phyloP scores from a whole-genome alignment of 169 alveolate genomes.

The Eimeria necatrix region DNA sequence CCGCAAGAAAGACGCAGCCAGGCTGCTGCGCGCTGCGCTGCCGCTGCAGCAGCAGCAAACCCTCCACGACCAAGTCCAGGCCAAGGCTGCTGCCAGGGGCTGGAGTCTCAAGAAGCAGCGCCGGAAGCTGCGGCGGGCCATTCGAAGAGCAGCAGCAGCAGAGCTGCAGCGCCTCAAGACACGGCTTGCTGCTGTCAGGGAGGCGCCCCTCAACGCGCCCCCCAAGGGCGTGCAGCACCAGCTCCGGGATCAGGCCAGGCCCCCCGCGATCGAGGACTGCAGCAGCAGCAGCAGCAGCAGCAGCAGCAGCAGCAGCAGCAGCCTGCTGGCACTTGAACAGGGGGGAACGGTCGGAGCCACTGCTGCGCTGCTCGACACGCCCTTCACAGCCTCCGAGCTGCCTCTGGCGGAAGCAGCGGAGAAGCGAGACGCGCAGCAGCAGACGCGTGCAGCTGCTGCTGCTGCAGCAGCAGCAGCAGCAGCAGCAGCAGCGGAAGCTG shows the following conservation, averaged over 20 bases:
- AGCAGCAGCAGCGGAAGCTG: neutral
- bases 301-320: neutral
- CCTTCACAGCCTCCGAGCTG: neutral
- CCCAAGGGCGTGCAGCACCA: neutral
- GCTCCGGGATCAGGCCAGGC: neutral
- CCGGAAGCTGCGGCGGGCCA: neutral
- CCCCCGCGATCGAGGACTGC: no score
- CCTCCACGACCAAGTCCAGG: neutral
- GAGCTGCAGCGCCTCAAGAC: neutral
- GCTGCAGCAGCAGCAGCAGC: neutral
- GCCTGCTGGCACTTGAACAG: neutral
- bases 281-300: neutral
- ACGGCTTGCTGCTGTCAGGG: neutral
- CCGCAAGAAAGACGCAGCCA: slow-evolving; percentile 6
- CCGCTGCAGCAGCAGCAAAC: slow-evolving; percentile 3
- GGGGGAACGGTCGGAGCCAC: neutral
- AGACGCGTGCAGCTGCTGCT: neutral
- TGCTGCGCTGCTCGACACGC: neutral
- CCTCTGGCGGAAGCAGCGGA: neutral
- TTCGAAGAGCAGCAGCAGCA: slow-evolving; percentile 5
- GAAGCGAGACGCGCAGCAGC: neutral
- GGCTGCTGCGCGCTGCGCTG: slow-evolving; percentile 10
- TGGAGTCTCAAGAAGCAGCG: neutral
- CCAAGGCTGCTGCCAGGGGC: neutral
- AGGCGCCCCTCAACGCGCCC: neutral